These are phyloP conservation scores for Penstemon eatonii DNA, from an alignment of 257 asterid species.

Conservation along the genomic window DNA sequence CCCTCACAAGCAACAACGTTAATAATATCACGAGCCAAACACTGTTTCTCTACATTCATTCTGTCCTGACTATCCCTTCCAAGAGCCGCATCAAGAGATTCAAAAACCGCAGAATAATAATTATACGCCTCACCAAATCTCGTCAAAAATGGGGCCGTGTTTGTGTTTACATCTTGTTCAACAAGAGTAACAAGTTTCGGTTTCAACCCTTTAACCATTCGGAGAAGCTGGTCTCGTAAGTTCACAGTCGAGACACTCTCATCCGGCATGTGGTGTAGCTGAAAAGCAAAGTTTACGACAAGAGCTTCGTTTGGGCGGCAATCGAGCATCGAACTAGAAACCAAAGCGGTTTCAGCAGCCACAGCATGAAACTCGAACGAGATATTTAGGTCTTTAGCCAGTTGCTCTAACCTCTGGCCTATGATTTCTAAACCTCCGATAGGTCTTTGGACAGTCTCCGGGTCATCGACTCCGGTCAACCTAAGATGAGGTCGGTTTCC, in stretches of 20 bases:
- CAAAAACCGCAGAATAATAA: slow-evolving; percentile 79
- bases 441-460: slow-evolving; percentile 82
- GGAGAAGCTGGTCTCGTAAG: slow-evolving; percentile 79
- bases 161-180: slow-evolving; percentile 88
- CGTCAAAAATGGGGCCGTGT: slow-evolving; percentile 75
- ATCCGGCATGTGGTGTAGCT: slow-evolving; percentile 97
- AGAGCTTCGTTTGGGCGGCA: slow-evolving; percentile 68
- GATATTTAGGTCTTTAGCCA: slow-evolving; percentile 59
- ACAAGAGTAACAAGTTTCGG: slow-evolving; percentile 87
- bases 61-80: slow-evolving; percentile 74
- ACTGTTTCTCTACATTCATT: slow-evolving; percentile 84
- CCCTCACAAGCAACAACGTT: slow-evolving; percentile 92
- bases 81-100: slow-evolving; percentile 84
- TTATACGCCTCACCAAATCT: slow-evolving; percentile 78
- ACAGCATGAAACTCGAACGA: slow-evolving; percentile 70
- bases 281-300: slow-evolving; percentile 86
- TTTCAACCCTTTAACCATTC: slow-evolving; percentile 79
- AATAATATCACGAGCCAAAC: slow-evolving; percentile 87
- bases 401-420: slow-evolving; percentile 68
- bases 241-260: slow-evolving; percentile 86
- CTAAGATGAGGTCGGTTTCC: slow-evolving; percentile 55
- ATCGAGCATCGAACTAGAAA: slow-evolving; percentile 52
- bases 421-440: slow-evolving; percentile 70
- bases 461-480: slow-evolving; percentile 91
- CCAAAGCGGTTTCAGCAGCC: slow-evolving; percentile 62